Evolutionary conservation across 1,139 yeast species (phyloP).

Genomic region (Hemisphaericaspora subhashii): DNA sequence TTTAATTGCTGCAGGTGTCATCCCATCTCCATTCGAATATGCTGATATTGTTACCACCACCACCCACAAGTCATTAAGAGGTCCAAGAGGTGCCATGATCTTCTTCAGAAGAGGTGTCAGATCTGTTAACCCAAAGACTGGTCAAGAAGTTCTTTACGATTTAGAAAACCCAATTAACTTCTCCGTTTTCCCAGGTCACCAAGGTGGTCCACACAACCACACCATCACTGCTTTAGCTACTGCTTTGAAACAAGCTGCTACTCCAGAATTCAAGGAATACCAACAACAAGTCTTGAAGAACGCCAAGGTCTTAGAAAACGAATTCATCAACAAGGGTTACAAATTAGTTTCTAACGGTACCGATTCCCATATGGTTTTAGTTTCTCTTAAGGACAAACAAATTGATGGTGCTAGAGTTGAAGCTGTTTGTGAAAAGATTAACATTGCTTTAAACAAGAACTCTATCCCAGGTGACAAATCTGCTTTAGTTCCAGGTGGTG

Average conservation of each 20-base stretch:
- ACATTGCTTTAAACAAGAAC: conserved; percentile 94
- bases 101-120: conserved; percentile 92
- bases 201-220: conserved; percentile 99
- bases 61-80: conserved; percentile 94
- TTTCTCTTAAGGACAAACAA: conserved; percentile 77
- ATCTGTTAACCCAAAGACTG: conserved; percentile 83
- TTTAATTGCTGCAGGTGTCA: conserved; percentile 87
- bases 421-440: conserved; percentile 82
- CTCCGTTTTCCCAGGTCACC: conserved; percentile 98
- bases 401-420: conserved; percentile 97
- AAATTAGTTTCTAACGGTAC: conserved; percentile 89
- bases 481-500: conserved; percentile 92
- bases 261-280: conserved; percentile 84
- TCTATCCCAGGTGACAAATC: conserved; percentile 95
- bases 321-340: conserved; percentile 67
- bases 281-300: conserved; percentile 80
- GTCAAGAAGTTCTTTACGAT: conserved; percentile 84
- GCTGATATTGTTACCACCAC: conserved; percentile 97
- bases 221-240: conserved; percentile 94
- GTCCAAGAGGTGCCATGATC: conserved; percentile 99
- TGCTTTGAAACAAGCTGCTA: conserved; percentile 84
- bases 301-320: conserved; percentile 74
- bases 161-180: conserved; percentile 89
- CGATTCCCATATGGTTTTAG: conserved; percentile 88
- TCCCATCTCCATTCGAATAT: conserved; percentile 89